Base-by-base conservation (phyloP, 495 filamentous ascomycete genomes). In the Hyphodiscus hymeniophilus region DNA sequence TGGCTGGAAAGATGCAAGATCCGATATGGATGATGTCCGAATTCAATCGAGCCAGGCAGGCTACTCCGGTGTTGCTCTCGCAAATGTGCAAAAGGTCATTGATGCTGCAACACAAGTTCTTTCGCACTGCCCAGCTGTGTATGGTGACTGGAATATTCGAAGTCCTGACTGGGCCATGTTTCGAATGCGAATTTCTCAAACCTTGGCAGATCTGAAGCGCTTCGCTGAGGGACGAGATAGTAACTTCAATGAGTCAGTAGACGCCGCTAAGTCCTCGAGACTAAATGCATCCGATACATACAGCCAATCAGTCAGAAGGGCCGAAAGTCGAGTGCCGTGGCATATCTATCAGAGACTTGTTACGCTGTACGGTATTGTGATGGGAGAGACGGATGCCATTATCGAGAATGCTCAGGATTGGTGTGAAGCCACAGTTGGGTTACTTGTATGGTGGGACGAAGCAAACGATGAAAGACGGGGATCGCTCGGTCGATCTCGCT, bases 401-500 rank as follows among this genome's bases (percentile, higher is more conserved):
- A 68, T 89, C 30, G 72, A 75, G 26, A 67, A 74, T 38, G 71
- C 87, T 8, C 74, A 85, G 54, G 87, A 92, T 61, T 96, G 89
- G 89, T 73, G 89, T 38, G 90, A 96, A 64, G 88, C 87, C 0
- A 82, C 84, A 1, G 64, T 94, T 40, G 82, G 79, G 3, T 64
- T 94, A 38, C 83, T 87, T 8, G 80, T 81, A 0, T 95, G 89
- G 89, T 94, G 89, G 87, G 80, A 89, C 61, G 85, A 89, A 30
- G 76, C 85, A 13, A 80, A 81, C 43, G 73, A 82, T 15, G 68
- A 72, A 23, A 54, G 59, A 50, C 52, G 57, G 22, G 52, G 60
- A 44, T 47, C 59, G 11, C 41, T 71, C 12, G 68, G 68, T 20
- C 58, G 60, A 45, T 69, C 70, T 15, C 64, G 63, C 56, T 63